Percentiles rank a stretch among this genome's conserved stretches.
These are phyloP conservation scores for Stagonosporopsis vannaccii DNA, from an alignment of 2,329 filamentous ascomycete genomes.

Conservation along the genomic window DNA sequence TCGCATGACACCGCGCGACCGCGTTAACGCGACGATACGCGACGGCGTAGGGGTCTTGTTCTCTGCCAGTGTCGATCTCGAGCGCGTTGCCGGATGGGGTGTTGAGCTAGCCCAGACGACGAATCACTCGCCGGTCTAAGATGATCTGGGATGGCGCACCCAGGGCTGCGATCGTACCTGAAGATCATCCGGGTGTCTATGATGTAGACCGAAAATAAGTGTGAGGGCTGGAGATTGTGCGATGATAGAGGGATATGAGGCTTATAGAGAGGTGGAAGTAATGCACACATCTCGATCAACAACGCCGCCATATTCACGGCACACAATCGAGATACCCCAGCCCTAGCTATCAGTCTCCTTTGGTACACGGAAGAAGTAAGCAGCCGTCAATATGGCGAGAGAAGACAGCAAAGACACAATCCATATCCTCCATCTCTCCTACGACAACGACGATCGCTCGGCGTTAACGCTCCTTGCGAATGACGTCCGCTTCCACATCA, in stretches of 20 bases:
- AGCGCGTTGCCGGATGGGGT: not conserved
- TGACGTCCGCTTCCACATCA: slow-evolving; percentile 30
- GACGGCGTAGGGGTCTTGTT: not conserved
- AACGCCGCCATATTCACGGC: too few relatives aligned
- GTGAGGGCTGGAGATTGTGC: not conserved
- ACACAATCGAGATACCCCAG: not conserved
- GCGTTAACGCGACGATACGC: slow-evolving; percentile 4
- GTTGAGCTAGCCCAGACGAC: not conserved
- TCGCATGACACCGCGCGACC: slow-evolving; percentile 8
- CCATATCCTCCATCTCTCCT: slow-evolving; percentile 23
- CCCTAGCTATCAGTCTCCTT: not conserved
- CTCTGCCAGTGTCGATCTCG: not conserved
- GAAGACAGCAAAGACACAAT: slow-evolving; percentile 10
- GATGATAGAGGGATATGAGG: not conserved
- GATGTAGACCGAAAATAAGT: slow-evolving; percentile 2
- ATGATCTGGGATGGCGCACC: too few relatives aligned
- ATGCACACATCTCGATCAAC: too few relatives aligned
- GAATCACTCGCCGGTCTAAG: too few relatives aligned
- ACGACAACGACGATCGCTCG: slow-evolving; percentile 24
- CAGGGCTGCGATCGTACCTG: slow-evolving; percentile 11
- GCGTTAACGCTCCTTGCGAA: slow-evolving; percentile 27
- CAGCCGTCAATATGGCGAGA: slow-evolving; percentile 15
- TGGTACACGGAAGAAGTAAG: too few relatives aligned
- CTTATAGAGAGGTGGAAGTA: not conserved
- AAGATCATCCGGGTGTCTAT: slow-evolving; percentile 6